A percentile compares a stretch with the other conserved stretches of the same genome.
These are phyloP conservation scores for Apocynum venetum DNA, from an alignment of 257 asterid genomes.

Conservation along the genomic window DNA sequence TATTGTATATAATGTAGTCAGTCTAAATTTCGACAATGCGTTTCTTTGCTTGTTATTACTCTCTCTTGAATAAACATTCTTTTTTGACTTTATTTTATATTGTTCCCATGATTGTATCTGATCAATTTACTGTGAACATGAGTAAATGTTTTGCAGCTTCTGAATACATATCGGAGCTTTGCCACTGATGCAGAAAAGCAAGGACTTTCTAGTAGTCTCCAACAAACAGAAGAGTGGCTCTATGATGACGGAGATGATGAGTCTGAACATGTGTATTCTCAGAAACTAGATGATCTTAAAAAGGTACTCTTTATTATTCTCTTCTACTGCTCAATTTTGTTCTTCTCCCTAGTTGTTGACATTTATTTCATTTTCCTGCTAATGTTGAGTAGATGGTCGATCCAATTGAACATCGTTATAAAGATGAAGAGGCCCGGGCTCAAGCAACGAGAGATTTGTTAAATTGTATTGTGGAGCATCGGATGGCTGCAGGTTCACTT, in stretches of 20 bases:
- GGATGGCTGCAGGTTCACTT: slow-evolving; percentile 57
- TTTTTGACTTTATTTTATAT: not conserved
- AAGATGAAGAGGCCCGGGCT: slow-evolving; percentile 78
- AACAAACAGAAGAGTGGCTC: slow-evolving; percentile 91
- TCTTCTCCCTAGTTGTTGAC: slow-evolving; percentile 7
- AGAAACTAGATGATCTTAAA: slow-evolving; percentile 64
- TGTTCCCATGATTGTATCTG: not conserved
- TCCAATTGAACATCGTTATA: slow-evolving; percentile 78
- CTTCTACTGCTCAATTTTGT: slow-evolving; percentile 9
- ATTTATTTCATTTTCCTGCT: not conserved
- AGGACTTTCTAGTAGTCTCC: slow-evolving; percentile 61
- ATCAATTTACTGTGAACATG: slow-evolving; percentile 11
- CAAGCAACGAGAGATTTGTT: slow-evolving; percentile 53
- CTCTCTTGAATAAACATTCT: not conserved
- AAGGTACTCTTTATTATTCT: slow-evolving; percentile 44
- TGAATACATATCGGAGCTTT: slow-evolving; percentile 71
- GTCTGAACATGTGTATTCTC: slow-evolving; percentile 65
- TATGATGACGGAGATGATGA: slow-evolving; percentile 96
- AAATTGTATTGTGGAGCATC: slow-evolving; percentile 55
- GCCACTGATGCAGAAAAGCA: slow-evolving; percentile 71
- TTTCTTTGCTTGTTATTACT: not conserved
- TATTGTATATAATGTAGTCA: not conserved
- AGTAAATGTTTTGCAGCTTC: slow-evolving; percentile 45
- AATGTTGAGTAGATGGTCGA: slow-evolving; percentile 58
- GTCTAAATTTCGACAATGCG: not conserved